These are phyloP conservation scores for Anacardium occidentale DNA, from an alignment of 345 rosid species.

Conservation along the genomic window DNA sequence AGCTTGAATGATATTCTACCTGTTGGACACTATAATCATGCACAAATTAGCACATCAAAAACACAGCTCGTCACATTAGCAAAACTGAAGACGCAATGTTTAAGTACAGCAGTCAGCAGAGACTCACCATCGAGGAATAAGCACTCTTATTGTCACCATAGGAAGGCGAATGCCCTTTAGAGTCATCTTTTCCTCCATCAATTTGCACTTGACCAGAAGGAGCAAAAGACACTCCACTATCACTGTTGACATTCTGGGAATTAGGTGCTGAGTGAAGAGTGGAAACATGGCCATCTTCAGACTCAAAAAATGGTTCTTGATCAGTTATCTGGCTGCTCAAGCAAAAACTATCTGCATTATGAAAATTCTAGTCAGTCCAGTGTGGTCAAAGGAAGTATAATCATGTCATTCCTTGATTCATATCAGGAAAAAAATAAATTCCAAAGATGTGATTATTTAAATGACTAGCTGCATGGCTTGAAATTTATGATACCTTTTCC, in stretches of 20 bases:
- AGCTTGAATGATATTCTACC: conserved; percentile 98
- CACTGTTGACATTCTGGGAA: conserved; percentile 50
- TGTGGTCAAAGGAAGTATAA: neutral
- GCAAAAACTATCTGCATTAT: conserved; percentile 45
- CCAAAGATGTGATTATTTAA: neutral
- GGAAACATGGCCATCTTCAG: conserved; percentile 56
- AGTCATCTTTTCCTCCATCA: conserved; percentile 53
- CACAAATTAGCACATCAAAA: conserved; percentile 23
- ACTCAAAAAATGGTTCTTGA: conserved; percentile 56
- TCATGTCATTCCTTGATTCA: neutral
- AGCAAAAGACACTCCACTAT: conserved; percentile 48
- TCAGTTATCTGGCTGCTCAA: conserved; percentile 46
- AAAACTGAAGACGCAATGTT: neutral
- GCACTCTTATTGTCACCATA: conserved; percentile 56
- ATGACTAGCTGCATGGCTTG: neutral
- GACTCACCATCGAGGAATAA: conserved; percentile 77
- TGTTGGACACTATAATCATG: conserved; percentile 77
- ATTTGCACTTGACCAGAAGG: conserved; percentile 53
- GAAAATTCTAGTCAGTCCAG: neutral
- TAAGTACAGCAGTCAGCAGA: conserved; percentile 22
- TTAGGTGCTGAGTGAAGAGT: conserved; percentile 43
- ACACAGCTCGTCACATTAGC: neutral
- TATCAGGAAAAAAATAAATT: neutral
- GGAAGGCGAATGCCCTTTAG: conserved; percentile 63
- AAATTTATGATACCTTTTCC: conserved; percentile 52